Evolutionary conservation across 331 rosid species (phyloP), one percentile per base, ranked within the genome.

Genomic region (Prunus yedoensis): DNA sequence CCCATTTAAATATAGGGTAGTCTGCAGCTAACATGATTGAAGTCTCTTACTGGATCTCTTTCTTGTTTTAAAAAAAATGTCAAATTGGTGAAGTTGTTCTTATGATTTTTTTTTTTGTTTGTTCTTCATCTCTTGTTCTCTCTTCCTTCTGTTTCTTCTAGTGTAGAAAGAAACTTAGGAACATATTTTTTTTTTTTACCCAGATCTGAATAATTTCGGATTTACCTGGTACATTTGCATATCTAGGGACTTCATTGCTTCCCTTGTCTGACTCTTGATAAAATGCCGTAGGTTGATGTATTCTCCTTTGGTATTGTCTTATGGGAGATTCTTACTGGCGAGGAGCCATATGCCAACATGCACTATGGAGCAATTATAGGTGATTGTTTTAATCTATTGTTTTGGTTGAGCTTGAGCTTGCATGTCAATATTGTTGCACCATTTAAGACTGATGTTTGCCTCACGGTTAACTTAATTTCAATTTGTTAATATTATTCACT

Each of bases 271-370:
- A 54, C 62, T 64, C 62, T 43, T n/a, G 70, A 56, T 43, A 47
- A 63, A 60, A 66, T 74, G 57, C 68, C 66, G 67, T 82, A 94
- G 98, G 99, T 94, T 82, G 97, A 94, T 59, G 90, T 92, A 52
- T 94, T 94, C 89, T 94, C 99, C 53, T 94, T 94, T 68, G 99
- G 99, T 59, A 92, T 94, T 41, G 97, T 92, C 43, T 62, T 94
- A 17, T 94, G 98, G 98, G 98, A 94, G 85, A 94, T 94, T 83
- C 94, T 94, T 63, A 94, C 97, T 0, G 93, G 99, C 56, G 97
- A 94, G 84, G 99, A 94, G 85, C 99, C 99, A 11, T 94, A 94
- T 61, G 99, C 99, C 78, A 92, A 94, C 85, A 94, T 94, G 99
- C 99, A 92, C 79, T 94, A 92, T 68, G 99, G 97, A 72, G 99